Conservation (phyloP, 1,284 basidiomycete species). For the Porodaedalea pini region DNA sequence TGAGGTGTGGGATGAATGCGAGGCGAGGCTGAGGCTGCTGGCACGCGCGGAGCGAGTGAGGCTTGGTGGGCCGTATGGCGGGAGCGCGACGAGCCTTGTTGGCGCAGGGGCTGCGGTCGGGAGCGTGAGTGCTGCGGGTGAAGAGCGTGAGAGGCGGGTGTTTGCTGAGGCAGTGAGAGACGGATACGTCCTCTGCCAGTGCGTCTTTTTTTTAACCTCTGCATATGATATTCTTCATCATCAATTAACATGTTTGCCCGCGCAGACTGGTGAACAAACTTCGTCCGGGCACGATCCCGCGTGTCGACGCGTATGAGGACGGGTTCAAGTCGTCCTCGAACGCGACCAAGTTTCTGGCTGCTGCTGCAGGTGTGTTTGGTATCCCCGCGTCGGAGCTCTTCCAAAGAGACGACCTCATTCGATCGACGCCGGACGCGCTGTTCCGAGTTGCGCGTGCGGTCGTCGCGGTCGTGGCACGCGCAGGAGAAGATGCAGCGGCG, state of each 20-base stretch:
- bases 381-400: constrained; percentile 63
- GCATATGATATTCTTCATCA: constrained; percentile 4
- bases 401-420: constrained; percentile 63
- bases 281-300: constrained; percentile 54
- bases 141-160: constrained; percentile 58
- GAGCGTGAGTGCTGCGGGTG: constrained; percentile 47
- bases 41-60: constrained; percentile 64
- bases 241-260: constrained; percentile 6
- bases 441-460: constrained; percentile 66
- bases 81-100: constrained; percentile 35
- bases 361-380: constrained; percentile 57
- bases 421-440: constrained; percentile 50
- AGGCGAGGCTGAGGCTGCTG: constrained; percentile 57
- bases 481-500: constrained; percentile 30
- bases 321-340: constrained; percentile 62
- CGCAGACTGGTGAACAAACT: constrained; percentile 74
- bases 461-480: constrained; percentile 60
- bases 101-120: constrained; percentile 32
- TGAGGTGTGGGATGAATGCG: constrained; percentile 70
- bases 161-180: constrained; percentile 77
- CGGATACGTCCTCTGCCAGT: constrained; percentile 87
- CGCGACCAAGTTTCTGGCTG: constrained; percentile 69
- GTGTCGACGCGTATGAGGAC: constrained; percentile 66
- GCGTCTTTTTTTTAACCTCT: constrained; percentile 38
- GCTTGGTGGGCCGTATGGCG: constrained; percentile 38